Evolutionary conservation across 306 rosid species (phyloP), one percentile per base, ranked within the genome.

Genomic region (Astragalus membranaceus): DNA sequence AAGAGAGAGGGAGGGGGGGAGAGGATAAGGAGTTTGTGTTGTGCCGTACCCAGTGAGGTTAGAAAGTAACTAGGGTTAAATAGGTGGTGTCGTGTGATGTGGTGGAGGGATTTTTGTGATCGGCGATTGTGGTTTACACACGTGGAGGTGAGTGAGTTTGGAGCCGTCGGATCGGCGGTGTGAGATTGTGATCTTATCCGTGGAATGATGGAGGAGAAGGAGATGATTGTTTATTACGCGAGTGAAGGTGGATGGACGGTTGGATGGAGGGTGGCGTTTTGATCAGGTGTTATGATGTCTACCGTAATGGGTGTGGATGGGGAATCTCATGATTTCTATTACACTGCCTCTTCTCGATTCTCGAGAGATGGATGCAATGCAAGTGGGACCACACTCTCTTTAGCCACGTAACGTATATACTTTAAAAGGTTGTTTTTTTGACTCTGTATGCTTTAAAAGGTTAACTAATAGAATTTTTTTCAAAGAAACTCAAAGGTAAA

Each of bases 61-160:
- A 81, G 83, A 60, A 69, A 78, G 81, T 83, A 92, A 92, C 96
- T 73, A 78, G 26, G 88, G 98, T 90, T 86, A 85, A 82, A 82
- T 76, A 52, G 78, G 60, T 74, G 80, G 53, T 30, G 84, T 50
- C 49, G 62, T 17, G 43, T 14, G 46, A n/a, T 11, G 46, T 7
- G 30, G 64, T 39, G 53, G 73, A 10, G 60, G 32, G 13, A 26
- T 4, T 67, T 46, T 14, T 8, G 48, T 13, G 17, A 57, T 78
- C n/a, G 12, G 42, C 26, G 29, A 60, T 51, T 14, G 8, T 49
- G 56, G 64, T 2, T 0, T 0, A 0, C 78, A 79, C 92, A 82
- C 87, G 88, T 85, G 88, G 55, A 8, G 6, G 2, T 16, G 1
- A 15, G 12, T 4, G 1, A 48, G 5, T 39, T 39, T 8, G 3